These are phyloP conservation scores for Colletotrichum somersetense DNA, from an alignment of 2,329 filamentous ascomycete genomes.

Conservation along the genomic window DNA sequence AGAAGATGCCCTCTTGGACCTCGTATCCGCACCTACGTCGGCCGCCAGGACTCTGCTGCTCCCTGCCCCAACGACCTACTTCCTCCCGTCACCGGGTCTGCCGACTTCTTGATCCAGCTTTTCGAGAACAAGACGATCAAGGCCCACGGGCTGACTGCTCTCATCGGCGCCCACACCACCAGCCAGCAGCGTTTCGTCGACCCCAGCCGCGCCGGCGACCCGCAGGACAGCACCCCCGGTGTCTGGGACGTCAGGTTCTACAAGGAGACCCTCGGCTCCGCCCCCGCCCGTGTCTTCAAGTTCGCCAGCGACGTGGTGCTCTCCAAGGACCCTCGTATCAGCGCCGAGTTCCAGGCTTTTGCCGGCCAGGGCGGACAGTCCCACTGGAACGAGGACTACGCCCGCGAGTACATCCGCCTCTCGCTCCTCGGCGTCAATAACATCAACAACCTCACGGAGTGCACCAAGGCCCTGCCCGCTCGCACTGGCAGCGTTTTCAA, in stretches of 20 bases:
- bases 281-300: conserved; percentile 54
- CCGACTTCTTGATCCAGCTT: conserved; percentile 60
- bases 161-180: conserved; percentile 67
- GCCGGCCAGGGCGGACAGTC: conserved; percentile 50
- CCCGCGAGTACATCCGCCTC: conserved; percentile 65
- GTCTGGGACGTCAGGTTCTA: conserved; percentile 68
- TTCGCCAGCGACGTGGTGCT: conserved; percentile 59
- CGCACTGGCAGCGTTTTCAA: conserved; percentile 43
- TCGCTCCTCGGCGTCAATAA: conserved; percentile 68
- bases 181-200: conserved; percentile 63
- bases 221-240: conserved; percentile 65
- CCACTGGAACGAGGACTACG: conserved; percentile 62
- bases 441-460: conserved; percentile 67
- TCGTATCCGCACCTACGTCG: conserved; percentile 64
- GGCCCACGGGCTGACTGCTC: conserved; percentile 63
- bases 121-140: conserved; percentile 67
- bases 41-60: conserved; percentile 59
- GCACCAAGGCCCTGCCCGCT: conserved; percentile 63
- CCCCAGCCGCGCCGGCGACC: conserved; percentile 53
- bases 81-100: conserved; percentile 56
- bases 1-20: conserved; percentile 56
- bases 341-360: conserved; percentile 55
- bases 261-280: conserved; percentile 52
- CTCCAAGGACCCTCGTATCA: conserved; percentile 52
- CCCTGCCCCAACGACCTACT: conserved; percentile 57